These are phyloP conservation scores for Astrothelium macrocarpum DNA, from an alignment of 495 filamentous ascomycete species.

Conservation along the genomic window DNA sequence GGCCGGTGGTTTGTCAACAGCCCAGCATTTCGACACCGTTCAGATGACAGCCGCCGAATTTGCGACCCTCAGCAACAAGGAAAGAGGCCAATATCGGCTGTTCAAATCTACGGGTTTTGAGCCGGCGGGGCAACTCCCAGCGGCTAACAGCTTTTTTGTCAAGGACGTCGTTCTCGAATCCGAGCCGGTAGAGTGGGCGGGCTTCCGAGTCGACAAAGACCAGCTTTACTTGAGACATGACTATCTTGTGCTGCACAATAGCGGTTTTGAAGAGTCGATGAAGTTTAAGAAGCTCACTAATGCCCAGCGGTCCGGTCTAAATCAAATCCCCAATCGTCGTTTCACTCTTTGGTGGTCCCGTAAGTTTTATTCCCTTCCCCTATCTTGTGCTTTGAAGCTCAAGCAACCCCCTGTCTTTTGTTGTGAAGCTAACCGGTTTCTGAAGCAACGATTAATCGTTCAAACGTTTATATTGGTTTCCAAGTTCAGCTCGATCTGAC, in stretches of 20 bases:
- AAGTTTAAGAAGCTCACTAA: constrained; percentile 99
- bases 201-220: constrained; percentile 41
- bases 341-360: constrained; percentile 99
- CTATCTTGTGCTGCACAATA: constrained; percentile 37
- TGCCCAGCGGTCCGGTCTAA: constrained; percentile 94
- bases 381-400: not conserved
- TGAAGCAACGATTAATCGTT: constrained; percentile 50
- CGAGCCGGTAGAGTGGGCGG: constrained; percentile 34
- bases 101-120: constrained; percentile 24
- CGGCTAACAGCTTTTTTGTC: constrained; percentile 28
- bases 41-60: constrained; percentile 39
- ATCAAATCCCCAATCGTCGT: constrained; percentile 98
- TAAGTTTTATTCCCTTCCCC: constrained; percentile 50
- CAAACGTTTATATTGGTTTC: constrained; percentile 90
- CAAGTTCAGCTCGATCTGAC: constrained; percentile 98
- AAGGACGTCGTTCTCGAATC: constrained; percentile 35
- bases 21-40: constrained; percentile 29
- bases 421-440: constrained; percentile 39
- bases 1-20: constrained; percentile 10
- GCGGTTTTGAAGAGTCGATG: constrained; percentile 76
- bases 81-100: constrained; percentile 25
- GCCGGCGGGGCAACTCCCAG: constrained; percentile 11
- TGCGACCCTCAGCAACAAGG: constrained; percentile 28
- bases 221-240: constrained; percentile 43
- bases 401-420: too few relatives aligned